Percentiles rank a stretch among this genome's conserved stretches.
phyloP scores from a whole-genome alignment of 257 asterid genomes.

The Solanum bukasovii region DNA sequence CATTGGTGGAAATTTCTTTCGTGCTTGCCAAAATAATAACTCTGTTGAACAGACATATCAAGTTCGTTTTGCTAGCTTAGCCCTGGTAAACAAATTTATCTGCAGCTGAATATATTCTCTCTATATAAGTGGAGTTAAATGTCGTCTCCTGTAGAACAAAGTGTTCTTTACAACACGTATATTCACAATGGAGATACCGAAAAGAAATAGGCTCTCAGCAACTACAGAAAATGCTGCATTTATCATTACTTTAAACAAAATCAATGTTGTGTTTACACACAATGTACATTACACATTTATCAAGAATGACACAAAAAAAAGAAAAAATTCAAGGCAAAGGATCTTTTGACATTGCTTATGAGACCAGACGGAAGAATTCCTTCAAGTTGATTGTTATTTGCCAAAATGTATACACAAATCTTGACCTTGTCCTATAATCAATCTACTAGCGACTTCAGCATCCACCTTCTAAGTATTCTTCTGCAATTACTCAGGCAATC shows the following conservation, averaged over 20 bases:
- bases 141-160: neutral
- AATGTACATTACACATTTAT: constrained; percentile 13
- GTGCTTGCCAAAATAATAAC: neutral
- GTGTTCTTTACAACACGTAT: neutral
- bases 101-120: neutral
- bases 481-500: neutral
- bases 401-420: constrained; percentile 3
- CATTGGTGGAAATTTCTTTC: neutral
- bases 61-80: neutral
- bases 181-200: neutral
- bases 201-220: constrained; percentile 1
- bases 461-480: neutral
- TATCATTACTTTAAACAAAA: constrained; percentile 17
- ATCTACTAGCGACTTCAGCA: neutral
- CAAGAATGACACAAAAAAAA: neutral
- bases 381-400: constrained; percentile 1
- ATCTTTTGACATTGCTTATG: constrained; percentile 2
- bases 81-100: neutral
- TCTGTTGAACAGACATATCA: neutral
- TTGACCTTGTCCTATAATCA: neutral
- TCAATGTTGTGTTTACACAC: constrained; percentile 33
- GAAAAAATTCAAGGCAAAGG: neutral
- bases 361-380: constrained; percentile 1
- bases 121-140: no score
- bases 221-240: constrained; percentile 21